These are phyloP conservation scores for Lunularia cruciata DNA, from an alignment of 225 moss, liverwort and hornwort genomes.

Conservation along the genomic window DNA sequence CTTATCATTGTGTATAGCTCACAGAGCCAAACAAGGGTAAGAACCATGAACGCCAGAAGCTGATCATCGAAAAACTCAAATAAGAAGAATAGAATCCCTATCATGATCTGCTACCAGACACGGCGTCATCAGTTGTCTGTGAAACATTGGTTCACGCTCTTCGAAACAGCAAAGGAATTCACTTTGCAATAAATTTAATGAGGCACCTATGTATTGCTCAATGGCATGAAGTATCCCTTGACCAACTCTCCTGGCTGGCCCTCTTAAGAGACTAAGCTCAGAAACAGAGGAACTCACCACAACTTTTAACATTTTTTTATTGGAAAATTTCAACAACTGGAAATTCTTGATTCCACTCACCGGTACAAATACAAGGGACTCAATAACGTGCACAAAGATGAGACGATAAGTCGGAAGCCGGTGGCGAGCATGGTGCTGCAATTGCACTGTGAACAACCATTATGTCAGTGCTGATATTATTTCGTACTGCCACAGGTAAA, in stretches of 20 bases:
- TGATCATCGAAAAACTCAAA: conserved; percentile 99
- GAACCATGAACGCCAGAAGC: conserved; percentile 95
- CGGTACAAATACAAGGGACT: conserved; percentile 97
- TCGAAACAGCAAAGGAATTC: background rate
- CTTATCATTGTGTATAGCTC: conserved; percentile 99
- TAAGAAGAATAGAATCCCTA: conserved; percentile 91
- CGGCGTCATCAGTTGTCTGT: background rate
- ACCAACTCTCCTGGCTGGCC: background rate
- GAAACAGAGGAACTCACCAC: background rate
- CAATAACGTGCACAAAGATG: conserved; percentile 93
- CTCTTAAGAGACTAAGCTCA: background rate
- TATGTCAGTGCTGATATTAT: conserved; percentile 1
- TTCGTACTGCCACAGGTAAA: no score
- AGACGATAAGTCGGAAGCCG: conserved; percentile 93
- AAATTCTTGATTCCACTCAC: conserved; percentile 49
- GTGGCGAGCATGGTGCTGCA: conserved; percentile 98
- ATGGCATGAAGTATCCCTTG: background rate
- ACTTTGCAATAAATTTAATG: no score
- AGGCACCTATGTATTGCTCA: no score
- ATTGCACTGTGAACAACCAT: conserved; percentile 63
- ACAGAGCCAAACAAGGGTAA: conserved; percentile 97
- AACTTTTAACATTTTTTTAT: no score
- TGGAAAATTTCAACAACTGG: no score
- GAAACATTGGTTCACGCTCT: no score
- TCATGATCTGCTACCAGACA: conserved; percentile 81